phyloP scores from a whole-genome alignment of 1,139 yeast species.

The Diutina sp. region DNA sequence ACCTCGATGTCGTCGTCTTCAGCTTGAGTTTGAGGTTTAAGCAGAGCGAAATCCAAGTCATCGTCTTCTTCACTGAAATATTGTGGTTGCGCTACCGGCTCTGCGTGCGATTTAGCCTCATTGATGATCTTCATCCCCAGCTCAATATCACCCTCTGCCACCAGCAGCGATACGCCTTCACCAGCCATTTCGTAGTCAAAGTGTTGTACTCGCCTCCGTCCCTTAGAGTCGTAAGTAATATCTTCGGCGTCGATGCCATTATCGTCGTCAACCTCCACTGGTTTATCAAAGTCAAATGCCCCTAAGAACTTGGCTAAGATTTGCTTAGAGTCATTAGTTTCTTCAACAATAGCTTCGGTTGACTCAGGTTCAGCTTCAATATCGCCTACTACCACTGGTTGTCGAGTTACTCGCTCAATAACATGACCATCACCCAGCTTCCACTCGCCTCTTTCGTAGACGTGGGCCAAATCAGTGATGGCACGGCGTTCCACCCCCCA shows the following conservation, averaged over 20 bases:
- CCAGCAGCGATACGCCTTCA: constrained; percentile 9
- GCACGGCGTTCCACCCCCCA: constrained; percentile 83
- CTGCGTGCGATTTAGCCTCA: constrained; percentile 9
- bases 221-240: constrained; percentile 37
- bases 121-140: background rate
- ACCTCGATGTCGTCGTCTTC: background rate
- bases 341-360: background rate
- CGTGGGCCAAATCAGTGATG: constrained; percentile 47
- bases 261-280: constrained; percentile 40
- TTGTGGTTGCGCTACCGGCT: constrained; percentile 14
- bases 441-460: constrained; percentile 63
- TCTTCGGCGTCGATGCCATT: constrained; percentile 23
- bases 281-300: constrained; percentile 48
- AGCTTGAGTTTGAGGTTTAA: background rate
- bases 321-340: constrained; percentile 20
- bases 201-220: constrained; percentile 20
- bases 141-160: constrained; percentile 8
- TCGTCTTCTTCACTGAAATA: constrained; percentile 35
- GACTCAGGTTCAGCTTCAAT: constrained; percentile 8
- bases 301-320: constrained; percentile 41
- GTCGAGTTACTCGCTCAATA: constrained; percentile 36
- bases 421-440: constrained; percentile 72
- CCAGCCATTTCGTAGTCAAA: constrained; percentile 29
- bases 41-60: constrained; percentile 7
- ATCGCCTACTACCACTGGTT: constrained; percentile 5